phyloP scores from a whole-genome alignment of 2,329 filamentous ascomycete species.

The Zelopaecilomyces penicillatus region DNA sequence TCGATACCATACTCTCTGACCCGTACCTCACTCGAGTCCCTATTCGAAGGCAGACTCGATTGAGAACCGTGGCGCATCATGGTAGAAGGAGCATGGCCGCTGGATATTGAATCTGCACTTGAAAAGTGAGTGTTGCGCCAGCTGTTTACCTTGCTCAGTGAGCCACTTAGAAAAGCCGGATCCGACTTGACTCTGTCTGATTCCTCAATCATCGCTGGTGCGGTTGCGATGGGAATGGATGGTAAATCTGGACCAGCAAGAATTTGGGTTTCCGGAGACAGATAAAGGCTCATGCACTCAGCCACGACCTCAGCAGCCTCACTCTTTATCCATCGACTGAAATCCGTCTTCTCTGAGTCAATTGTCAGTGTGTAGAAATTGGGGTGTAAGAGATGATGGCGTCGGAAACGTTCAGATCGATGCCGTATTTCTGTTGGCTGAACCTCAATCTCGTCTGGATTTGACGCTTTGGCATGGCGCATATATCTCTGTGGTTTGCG shows the following conservation, averaged over 20 bases:
- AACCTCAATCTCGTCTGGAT: conserved; percentile 66
- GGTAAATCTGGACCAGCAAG: conserved; percentile 16
- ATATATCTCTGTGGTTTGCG: conserved; percentile 73
- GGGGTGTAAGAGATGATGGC: conserved; percentile 68
- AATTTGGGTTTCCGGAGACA: conserved; percentile 19
- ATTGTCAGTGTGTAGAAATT: conserved; percentile 75
- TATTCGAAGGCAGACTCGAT: conserved; percentile 41
- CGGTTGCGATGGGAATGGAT: conserved; percentile 13
- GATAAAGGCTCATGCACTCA: conserved; percentile 65
- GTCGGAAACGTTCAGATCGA: conserved; percentile 65
- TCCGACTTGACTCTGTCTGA: conserved; percentile 26
- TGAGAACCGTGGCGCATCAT: conserved; percentile 37
- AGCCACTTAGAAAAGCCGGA: conserved; percentile 32
- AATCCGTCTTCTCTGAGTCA: conserved; percentile 70
- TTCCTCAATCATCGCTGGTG: conserved; percentile 19
- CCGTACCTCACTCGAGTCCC: conserved; percentile 36
- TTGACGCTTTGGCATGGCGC: conserved; percentile 61
- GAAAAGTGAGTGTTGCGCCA: conserved; percentile 49
- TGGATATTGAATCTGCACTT: conserved; percentile 34
- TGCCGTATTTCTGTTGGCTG: conserved; percentile 70
- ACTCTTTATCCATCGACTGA: conserved; percentile 69
- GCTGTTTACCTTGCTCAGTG: conserved; percentile 30
- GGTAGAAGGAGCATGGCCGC: conserved; percentile 27
- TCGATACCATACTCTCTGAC: conserved; percentile 36
- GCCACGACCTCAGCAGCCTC: conserved; percentile 73